Conservation (phyloP, 495 filamentous ascomycete species). For the Astrothelium macrocarpum region DNA sequence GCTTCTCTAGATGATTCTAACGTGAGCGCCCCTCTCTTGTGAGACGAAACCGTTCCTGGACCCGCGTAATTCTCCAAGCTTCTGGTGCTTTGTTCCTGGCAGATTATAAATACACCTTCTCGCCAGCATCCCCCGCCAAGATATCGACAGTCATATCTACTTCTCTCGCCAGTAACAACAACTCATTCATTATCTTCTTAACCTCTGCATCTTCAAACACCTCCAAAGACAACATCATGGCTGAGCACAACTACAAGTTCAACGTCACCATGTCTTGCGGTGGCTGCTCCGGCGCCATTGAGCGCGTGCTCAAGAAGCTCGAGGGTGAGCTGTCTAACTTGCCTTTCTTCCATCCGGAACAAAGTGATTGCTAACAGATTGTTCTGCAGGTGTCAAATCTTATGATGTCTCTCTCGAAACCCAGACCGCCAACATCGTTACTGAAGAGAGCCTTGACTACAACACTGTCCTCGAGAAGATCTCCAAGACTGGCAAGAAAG, state of each 20-base stretch:
- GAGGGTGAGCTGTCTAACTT: slow-evolving; percentile 52
- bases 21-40: neutral
- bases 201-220: slow-evolving; percentile 33
- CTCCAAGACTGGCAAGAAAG: slow-evolving; percentile 89
- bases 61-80: slow-evolving; percentile 1
- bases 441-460: slow-evolving; percentile 56
- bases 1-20: neutral
- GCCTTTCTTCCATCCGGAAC: neutral
- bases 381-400: slow-evolving; percentile 61
- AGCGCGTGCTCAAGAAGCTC: slow-evolving; percentile 88
- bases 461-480: slow-evolving; percentile 78
- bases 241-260: slow-evolving; percentile 61
- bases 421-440: slow-evolving; percentile 65
- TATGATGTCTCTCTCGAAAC: slow-evolving; percentile 79
- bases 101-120: slow-evolving; percentile 4
- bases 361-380: neutral
- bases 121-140: neutral
- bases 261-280: slow-evolving; percentile 59
- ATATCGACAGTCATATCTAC: neutral
- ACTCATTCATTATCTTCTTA: neutral
- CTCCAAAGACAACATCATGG: slow-evolving; percentile 45
- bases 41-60: slow-evolving; percentile 6
- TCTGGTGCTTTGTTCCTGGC: neutral
- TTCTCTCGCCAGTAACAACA: neutral
- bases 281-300: slow-evolving; percentile 64